Evolutionary conservation across 257 asterid species (phyloP).

Genomic region (Echites panduratus): DNA sequence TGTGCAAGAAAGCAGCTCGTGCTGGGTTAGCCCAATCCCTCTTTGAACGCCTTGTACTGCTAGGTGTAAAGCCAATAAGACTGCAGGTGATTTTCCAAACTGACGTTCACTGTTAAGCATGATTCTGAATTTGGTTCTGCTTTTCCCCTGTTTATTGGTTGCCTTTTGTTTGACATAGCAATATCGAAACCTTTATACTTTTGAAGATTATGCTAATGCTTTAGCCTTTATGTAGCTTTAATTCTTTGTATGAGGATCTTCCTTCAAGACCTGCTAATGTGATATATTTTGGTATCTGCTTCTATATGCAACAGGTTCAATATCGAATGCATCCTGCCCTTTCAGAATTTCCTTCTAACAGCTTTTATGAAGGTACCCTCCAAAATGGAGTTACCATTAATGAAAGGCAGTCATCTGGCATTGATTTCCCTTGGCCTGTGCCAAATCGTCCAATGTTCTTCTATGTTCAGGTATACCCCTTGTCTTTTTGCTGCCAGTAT

Average conservation of each 20-base stretch:
- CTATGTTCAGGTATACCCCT: constrained; percentile 74
- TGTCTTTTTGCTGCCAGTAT: no score
- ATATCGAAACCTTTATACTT: background rate
- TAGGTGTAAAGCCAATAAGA: constrained; percentile 96
- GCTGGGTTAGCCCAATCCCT: constrained; percentile 98
- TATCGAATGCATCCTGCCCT: constrained; percentile 99
- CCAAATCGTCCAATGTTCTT: constrained; percentile 98
- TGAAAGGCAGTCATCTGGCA: constrained; percentile 93
- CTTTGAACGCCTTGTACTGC: constrained; percentile 90
- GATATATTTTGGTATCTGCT: constrained; percentile 7
- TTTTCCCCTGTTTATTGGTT: background rate
- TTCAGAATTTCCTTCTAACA: constrained; percentile 94
- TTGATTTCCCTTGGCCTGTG: constrained; percentile 99
- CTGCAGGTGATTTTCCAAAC: constrained; percentile 62
- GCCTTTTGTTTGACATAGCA: background rate
- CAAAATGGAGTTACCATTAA: constrained; percentile 95
- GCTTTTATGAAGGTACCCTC: constrained; percentile 97
- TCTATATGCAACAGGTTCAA: constrained; percentile 63
- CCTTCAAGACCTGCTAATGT: background rate
- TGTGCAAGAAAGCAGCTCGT: constrained; percentile 99
- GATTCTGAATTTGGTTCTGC: background rate
- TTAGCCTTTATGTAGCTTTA: background rate
- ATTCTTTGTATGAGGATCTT: background rate
- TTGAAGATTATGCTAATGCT: background rate
- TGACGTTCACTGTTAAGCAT: background rate